A percentile compares a stretch with the other conserved stretches of the same genome.
phyloP scores from a whole-genome alignment of 768 basidiomycete species.

The Pleurotus pulmonarius region DNA sequence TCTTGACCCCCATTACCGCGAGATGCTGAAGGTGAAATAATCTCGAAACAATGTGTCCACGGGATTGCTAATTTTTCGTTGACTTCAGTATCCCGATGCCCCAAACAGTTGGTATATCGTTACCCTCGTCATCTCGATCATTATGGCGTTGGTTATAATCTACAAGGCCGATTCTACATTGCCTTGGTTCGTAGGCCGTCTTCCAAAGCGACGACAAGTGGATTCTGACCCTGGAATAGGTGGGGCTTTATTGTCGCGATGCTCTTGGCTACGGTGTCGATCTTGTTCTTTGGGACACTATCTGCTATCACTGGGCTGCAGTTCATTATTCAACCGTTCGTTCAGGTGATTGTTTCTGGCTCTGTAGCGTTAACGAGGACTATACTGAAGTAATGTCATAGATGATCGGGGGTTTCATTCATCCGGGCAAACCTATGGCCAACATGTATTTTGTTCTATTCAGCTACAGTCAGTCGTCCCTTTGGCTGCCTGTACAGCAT shows the following conservation, averaged over 20 bases:
- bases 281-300: conserved; percentile 42
- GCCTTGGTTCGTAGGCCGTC: conserved; percentile 32
- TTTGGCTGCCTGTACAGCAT: not conserved
- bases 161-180: conserved; percentile 45
- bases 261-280: conserved; percentile 39
- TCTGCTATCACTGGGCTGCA: conserved; percentile 43
- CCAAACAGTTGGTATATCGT: conserved; percentile 54
- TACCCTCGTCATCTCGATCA: conserved; percentile 38
- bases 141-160: conserved; percentile 37
- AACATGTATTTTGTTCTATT: conserved; percentile 61
- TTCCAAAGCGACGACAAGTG: too few relatives aligned
- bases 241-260: conserved; percentile 46
- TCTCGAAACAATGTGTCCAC: not conserved
- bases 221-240: conserved; percentile 17
- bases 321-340: conserved; percentile 45
- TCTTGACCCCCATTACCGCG: conserved; percentile 45
- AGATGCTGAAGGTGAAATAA: conserved; percentile 43
- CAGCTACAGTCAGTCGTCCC: conserved; percentile 35
- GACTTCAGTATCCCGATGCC: conserved; percentile 44
- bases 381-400: conserved; percentile 27
- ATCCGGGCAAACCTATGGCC: conserved; percentile 62
- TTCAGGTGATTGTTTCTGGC: conserved; percentile 33
- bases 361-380: conserved; percentile 20
- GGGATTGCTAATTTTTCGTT: too few relatives aligned
- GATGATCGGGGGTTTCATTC: conserved; percentile 58